phyloP scores from a whole-genome alignment of 2,329 filamentous ascomycete genomes.

The Talaromyces rugulosus region DNA sequence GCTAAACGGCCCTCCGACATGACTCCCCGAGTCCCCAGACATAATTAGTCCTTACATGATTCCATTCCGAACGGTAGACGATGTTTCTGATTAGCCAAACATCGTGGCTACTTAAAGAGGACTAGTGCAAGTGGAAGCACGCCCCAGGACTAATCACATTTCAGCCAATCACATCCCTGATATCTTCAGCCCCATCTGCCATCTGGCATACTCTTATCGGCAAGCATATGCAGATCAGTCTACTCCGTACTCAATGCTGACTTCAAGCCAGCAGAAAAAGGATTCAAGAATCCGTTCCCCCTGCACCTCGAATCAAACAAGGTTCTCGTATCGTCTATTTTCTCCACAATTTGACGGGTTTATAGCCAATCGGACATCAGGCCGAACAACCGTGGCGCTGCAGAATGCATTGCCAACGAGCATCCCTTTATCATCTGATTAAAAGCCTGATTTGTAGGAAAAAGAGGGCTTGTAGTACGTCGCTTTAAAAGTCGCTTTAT shows the following conservation, averaged over 20 bases:
- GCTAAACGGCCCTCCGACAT: not conserved
- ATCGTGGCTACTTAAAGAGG: not conserved
- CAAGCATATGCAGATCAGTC: not conserved
- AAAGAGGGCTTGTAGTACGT: not conserved
- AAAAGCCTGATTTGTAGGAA: not conserved
- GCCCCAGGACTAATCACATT: too few relatives aligned
- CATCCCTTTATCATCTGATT: not conserved
- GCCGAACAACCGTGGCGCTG: not conserved
- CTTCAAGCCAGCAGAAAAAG: not conserved
- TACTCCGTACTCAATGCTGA: not conserved
- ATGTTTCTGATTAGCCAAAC: not conserved
- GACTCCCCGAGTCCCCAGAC: not conserved
- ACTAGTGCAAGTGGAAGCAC: not conserved
- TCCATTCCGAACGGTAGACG: too few relatives aligned
- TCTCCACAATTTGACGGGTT: not conserved
- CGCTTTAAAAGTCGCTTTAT: not conserved
- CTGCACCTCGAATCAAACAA: not conserved
- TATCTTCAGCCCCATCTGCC: not conserved
- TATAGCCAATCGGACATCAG: not conserved
- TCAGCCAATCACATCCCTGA: not conserved
- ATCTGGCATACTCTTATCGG: not conserved
- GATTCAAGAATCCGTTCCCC: not conserved
- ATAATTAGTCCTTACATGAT: not conserved
- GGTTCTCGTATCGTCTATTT: not conserved
- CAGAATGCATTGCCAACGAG: not conserved